Base-by-base conservation (phyloP, 2,329 filamentous ascomycete genomes). In the Purpureocillium takamizusanense region DNA sequence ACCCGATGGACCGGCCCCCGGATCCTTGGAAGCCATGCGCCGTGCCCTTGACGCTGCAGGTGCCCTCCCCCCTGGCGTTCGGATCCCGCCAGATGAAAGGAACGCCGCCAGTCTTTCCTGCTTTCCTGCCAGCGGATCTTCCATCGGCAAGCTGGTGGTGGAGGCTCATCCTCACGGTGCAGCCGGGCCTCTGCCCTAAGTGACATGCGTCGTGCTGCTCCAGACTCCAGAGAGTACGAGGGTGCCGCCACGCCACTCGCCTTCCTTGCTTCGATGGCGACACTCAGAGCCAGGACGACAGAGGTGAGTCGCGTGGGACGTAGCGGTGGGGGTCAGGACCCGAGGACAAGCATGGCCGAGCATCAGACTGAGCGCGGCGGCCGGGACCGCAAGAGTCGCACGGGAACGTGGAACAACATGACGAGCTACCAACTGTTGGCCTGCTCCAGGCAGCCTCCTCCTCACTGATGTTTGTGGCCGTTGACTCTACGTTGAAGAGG, bases 311-410 rank as follows among this genome's bases (percentile, higher is more conserved):
- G 21, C 39, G 27, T 33, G 25, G 21, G 36, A 32, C 27, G 13
- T 31, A 23, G 7, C 12, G 13, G 31, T 29, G 32, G 17, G 13
- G 18, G 17, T 28, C 17, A 37, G 30, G 17, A 31, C 14, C 17
- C 17, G 13, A 31, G 28, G 25, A 15, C 30, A 15, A 7, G 28
- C 17, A 28, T 31, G 32, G 29, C 31, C 29, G n/a, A 21, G 31
- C 15, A 33, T 31, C 27, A 27, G 27, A 33, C 31, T 41, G 34
- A 39, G 30, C 33, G 31, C 30, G 13, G 36, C 35, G 23, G 17
- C 17, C 32, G 29, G 16, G 40, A 28, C 40, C 21, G 28, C 40
- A 31, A 40, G 34, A 36, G 38, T 40, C 38, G 35, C 30, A 43
- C 41, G 32, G 29, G 28, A 25, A 37, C 13, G 38, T 36, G 32